Evolutionary conservation across 331 rosid species (phyloP), one percentile per base, ranked within the genome.

Genomic region (Malus hybrid): DNA sequence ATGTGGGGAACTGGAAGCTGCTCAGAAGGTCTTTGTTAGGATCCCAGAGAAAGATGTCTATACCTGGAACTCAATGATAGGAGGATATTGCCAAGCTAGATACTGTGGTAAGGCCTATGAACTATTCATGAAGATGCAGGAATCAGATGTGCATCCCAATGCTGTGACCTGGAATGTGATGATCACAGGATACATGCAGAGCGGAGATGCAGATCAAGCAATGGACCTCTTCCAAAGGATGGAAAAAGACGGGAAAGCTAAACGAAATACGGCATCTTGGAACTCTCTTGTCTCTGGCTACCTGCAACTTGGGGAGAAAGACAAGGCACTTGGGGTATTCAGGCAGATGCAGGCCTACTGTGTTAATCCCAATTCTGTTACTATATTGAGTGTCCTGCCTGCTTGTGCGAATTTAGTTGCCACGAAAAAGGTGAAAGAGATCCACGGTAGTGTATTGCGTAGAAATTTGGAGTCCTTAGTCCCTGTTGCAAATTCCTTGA

Each of bases 11-110:
- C 76, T 91, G 69, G 91, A 91, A 82, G 95, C 86, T 78, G 98
- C 97, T 68, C 83, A 79, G 69, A 18, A 57, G 52, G 81, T 93
- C 71, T 93, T 93, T 56, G 85, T 81, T 81, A 81, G 39, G 85
- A 85, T 91, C 81, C 57, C 75, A 24, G 88, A 82, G 56, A 89
- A 86, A 83, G 98, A 93, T 76, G 83, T 88, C 33, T 93, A 88
- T 76, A 84, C 96, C 78, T 93, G 98, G 98, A 93, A 93, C 82
- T 83, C 97, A 14, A 87, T 91, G 84, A 93, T 93, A 24, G 96
- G 93, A 68, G 97, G 96, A 56, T 89, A 89, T 82, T 87, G 88
- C 83, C 96, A 88, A 78, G 90, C 90, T 77, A 93, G 95, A 82
- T 86, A 87, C 81, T 88, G 91, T 74, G 87, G 98, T 50, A 90